Base-by-base conservation (phyloP, 2,329 filamentous ascomycete species). In the Lasiodiplodia citricola region DNA sequence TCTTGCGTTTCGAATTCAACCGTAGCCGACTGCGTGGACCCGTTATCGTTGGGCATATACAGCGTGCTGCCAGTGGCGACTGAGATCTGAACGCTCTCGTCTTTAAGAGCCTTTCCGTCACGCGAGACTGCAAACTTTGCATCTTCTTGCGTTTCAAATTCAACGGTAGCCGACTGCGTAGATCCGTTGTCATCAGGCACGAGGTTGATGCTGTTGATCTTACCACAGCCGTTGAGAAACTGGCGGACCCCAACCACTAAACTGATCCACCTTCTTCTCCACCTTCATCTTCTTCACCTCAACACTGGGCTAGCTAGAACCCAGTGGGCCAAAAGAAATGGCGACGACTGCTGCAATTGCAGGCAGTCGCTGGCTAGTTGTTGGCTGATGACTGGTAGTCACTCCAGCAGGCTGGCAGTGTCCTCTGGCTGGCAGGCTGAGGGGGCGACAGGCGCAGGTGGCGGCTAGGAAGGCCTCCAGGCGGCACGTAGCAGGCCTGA, bases 201-300 rank as follows among this genome's bases (percentile, higher is more conserved):
- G 63, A 95, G 83, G 55, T 88, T 91, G 37, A 97, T 83, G 71
- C 90, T 90, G 74, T 93, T 92, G 76, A 97, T 91, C 51, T 89
- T 90, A 14, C 96, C 96, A 74, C 94, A 96, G 70, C 94, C 93
- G 75, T 91, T 91, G 82, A 99, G 98, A 78, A 97, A 98, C 77
- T 97, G 92, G 68, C 91, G 89, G 16, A 98, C 82, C 2, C 37
- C 25, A 21, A 38, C 41, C 67, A 16, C 67, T 57, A 2, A 68
- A n/a, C 2, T 38, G 57, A 18, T 66, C 60, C 3, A 28, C 38
- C 44, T 67, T 66, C 62, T 41, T 52, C 51, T 66, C 62, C 4
- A 8, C 54, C 10, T 54, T 21, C 41, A 37, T 52, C 41, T 60
- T 84, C 75, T 68, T 68, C 80, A 87, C 78, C 62, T 88, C 86